Evolutionary conservation across 108 stramenopile genomes (phyloP).

Genomic region (Skeletonema costatum): DNA sequence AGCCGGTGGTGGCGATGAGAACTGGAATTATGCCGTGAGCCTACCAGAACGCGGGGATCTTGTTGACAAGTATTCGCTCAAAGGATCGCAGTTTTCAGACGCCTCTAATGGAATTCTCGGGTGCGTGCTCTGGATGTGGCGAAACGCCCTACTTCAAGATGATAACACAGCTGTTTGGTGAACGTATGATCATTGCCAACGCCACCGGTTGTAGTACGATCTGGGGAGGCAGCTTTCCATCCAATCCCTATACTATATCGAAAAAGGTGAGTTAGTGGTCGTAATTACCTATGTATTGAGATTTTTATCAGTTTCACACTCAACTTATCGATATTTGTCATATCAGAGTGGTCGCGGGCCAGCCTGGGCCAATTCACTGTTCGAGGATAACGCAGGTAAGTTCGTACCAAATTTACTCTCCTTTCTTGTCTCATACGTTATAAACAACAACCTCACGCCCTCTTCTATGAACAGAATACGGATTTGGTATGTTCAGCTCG

Average conservation of each 20-base stretch:
- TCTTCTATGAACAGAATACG: conserved; percentile 29
- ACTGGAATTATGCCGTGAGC: conserved; percentile 60
- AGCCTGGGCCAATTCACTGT: conserved; percentile 69
- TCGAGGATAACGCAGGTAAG: conserved; percentile 60
- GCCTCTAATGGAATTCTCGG: conserved; percentile 68
- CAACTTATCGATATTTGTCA: neutral
- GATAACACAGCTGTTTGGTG: conserved; percentile 67
- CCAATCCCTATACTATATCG: conserved; percentile 68
- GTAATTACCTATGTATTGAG: neutral
- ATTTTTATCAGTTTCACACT: neutral
- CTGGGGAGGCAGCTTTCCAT: conserved; percentile 71
- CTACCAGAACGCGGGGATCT: conserved; percentile 62
- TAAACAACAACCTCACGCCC: no score
- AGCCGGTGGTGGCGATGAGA: conserved; percentile 43
- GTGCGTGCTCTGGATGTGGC: conserved; percentile 67
- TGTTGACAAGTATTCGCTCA: conserved; percentile 54
- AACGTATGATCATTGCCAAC: conserved; percentile 72
- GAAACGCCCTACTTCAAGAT: conserved; percentile 75
- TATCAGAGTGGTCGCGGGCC: conserved; percentile 57
- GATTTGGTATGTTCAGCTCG: conserved; percentile 67
- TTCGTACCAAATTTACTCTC: no score
- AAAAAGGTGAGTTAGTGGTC: conserved; percentile 10
- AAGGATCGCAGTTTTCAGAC: conserved; percentile 73
- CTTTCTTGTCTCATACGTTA: no score
- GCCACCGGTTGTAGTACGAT: conserved; percentile 65